Conservation (phyloP, 495 filamentous ascomycete species). For the Penicillium maclennaniae region DNA sequence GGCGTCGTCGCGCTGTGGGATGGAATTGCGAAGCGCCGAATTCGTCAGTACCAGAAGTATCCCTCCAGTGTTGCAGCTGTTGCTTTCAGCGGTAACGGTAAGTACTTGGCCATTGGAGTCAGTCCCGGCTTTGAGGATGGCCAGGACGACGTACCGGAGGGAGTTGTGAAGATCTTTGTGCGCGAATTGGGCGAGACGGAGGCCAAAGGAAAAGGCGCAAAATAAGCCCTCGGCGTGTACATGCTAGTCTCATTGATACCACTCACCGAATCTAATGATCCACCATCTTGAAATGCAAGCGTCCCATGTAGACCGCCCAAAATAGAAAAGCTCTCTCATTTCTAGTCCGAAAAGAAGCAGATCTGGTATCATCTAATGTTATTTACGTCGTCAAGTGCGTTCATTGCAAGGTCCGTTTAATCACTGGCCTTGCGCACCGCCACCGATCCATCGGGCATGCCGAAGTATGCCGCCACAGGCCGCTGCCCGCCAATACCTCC, state of each 20-base stretch:
- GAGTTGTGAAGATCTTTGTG: slow-evolving; percentile 71
- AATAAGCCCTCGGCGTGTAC: slow-evolving; percentile 32
- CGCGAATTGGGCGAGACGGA: slow-evolving; percentile 82
- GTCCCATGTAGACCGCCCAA: background rate
- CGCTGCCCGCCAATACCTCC: slow-evolving; percentile 74
- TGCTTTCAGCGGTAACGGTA: slow-evolving; percentile 74
- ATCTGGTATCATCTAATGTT: slow-evolving; percentile 29
- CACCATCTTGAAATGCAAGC: slow-evolving; percentile 2
- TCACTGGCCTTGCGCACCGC: slow-evolving; percentile 43
- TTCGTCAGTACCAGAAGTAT: slow-evolving; percentile 84
- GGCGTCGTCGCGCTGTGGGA: slow-evolving; percentile 96
- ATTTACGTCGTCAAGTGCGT: slow-evolving; percentile 15
- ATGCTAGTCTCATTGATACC: slow-evolving; percentile 15
- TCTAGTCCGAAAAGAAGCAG: background rate
- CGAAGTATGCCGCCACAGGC: slow-evolving; percentile 92
- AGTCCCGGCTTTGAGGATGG: slow-evolving; percentile 93
- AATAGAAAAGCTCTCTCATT: slow-evolving; percentile 1
- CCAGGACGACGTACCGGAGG: slow-evolving; percentile 67
- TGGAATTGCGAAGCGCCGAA: slow-evolving; percentile 83
- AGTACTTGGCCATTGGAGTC: slow-evolving; percentile 75
- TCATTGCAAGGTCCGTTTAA: slow-evolving; percentile 10
- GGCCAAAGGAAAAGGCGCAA: slow-evolving; percentile 78
- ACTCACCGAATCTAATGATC: slow-evolving; percentile 16
- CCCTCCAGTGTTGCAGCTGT: slow-evolving; percentile 72
- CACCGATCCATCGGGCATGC: slow-evolving; percentile 75